These are phyloP conservation scores for Jimgerdemannia lactiflua DNA, from an alignment of 192 early-diverging fungal species.

Conservation along the genomic window DNA sequence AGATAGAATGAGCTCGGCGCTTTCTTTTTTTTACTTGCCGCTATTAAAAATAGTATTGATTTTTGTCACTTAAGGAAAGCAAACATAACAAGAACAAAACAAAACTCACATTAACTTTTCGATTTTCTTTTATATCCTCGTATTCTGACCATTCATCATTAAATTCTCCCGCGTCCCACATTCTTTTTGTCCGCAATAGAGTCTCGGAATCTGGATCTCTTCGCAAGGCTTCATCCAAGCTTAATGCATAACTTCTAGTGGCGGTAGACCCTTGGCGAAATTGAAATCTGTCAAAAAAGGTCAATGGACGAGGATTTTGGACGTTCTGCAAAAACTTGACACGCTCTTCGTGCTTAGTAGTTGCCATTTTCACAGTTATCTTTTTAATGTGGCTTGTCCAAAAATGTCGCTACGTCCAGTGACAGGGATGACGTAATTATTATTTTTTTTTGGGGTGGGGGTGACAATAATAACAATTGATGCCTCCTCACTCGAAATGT, in stretches of 20 bases:
- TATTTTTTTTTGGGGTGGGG: not conserved
- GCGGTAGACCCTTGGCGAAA: not conserved
- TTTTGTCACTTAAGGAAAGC: conserved; percentile 5
- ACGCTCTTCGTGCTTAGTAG: not conserved
- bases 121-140: conserved; percentile 9
- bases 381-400: not conserved
- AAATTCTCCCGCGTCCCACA: conserved; percentile 4
- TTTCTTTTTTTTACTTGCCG: conserved; percentile 18
- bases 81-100: conserved; percentile 3
- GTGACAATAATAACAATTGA: not conserved
- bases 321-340: conserved; percentile 4
- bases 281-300: not conserved
- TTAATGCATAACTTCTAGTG: not conserved
- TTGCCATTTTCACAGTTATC: not conserved
- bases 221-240: not conserved
- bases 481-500: not conserved
- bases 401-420: not conserved
- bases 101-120: conserved; percentile 10
- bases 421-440: not conserved
- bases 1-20: conserved; percentile 11
- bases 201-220: conserved; percentile 1
- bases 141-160: conserved; percentile 11
- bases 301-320: conserved; percentile 6
- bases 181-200: conserved; percentile 8
- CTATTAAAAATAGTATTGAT: conserved; percentile 11